Base-by-base conservation (phyloP, 352 stramenopile species). In the Phytopythium ostracodes region DNA sequence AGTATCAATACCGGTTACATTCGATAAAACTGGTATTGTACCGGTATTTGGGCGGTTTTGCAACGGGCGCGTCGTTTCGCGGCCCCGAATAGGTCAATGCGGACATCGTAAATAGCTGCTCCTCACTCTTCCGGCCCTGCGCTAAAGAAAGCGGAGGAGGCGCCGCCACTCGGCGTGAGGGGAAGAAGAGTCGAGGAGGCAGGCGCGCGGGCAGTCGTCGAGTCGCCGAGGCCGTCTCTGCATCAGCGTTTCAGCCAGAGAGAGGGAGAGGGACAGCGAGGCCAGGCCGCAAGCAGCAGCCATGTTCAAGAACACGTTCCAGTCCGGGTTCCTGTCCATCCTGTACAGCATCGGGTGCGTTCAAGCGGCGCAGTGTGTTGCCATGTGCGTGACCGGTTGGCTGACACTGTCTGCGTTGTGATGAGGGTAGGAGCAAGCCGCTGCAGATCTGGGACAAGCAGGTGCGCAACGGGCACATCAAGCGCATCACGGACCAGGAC, bases 251-350 rank as follows among this genome's bases (percentile, higher is more conserved):
- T 1, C n/a, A 4, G 8, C 25, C 25, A 20, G 12, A 36, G 47
- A 54, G 47, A 24, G 15, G 17, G 22, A 2, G 29, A 33, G 29
- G n/a, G n/a, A n/a, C n/a, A n/a, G 24, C 24, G 11, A 36, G 15
- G 4, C 31, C 18, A 22, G 46, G 31, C 25, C 24, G 12, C 5
- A 12, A 31, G 8, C n/a, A 22, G 18, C 24, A 24, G 42, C 22
- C 22, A 98, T 99, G 96, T 99, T 99, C 76, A 95, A 96, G 69
- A 99, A 98, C 79, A 98, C 96, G 20, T 99, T 98, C 79, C 96
- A 99, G 82, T 98, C 90, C 62, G 96, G 96, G 36, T 99, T 99
- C 76, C 80, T 99, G 31, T 98, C 93, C 38, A 98, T 99, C 72
- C 81, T 99, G 36, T 99, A 99, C 73, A 98, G 88, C 63, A 99